Conservation (phyloP, 169 alveolate genomes). For the Babesia divergens region DNA sequence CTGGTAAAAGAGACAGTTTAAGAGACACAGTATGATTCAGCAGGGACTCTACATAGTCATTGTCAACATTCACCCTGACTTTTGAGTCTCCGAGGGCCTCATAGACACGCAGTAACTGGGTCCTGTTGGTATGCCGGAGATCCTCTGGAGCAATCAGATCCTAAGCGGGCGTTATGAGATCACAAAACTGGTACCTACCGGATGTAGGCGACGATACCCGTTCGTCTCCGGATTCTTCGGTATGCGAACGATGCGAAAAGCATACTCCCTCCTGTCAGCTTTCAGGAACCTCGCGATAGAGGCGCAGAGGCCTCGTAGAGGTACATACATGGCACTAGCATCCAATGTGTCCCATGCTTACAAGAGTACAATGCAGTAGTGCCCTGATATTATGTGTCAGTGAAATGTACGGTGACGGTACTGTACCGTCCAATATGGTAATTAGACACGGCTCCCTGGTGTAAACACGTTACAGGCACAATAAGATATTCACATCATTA, state of each 20-base stretch:
- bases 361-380: no score
- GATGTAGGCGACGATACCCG: constrained; percentile 9
- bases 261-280: background rate
- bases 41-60: constrained; percentile 18
- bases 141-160: constrained; percentile 31
- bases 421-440: no score
- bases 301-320: background rate
- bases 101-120: constrained; percentile 12
- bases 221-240: constrained; percentile 26
- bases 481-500: no score
- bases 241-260: constrained; percentile 43
- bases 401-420: no score
- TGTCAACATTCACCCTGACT: constrained; percentile 8
- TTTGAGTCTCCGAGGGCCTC: constrained; percentile 12
- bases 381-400: no score
- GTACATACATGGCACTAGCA: constrained; percentile 12
- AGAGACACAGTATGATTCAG: constrained; percentile 31
- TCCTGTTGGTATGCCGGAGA: constrained; percentile 21
- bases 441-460: no score
- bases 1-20: constrained; percentile 30
- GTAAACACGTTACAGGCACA: no score
- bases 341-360: background rate
- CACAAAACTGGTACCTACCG: background rate
- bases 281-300: background rate
- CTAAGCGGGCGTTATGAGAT: background rate